Conservation (phyloP, 75 land plant species). For the Ceratopteris richardii region DNA sequence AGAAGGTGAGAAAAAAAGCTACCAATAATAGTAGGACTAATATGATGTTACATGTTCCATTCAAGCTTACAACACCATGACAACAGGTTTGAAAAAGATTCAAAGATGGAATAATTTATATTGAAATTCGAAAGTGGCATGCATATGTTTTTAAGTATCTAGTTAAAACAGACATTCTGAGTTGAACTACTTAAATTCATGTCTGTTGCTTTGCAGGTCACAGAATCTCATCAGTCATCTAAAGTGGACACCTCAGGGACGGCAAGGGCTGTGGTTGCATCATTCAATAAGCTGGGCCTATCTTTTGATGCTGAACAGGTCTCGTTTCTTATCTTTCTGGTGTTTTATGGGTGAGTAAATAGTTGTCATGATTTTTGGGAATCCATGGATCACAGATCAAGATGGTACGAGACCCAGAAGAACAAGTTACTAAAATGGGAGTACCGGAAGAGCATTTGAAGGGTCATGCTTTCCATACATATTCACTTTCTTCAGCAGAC, state of each 20-base stretch:
- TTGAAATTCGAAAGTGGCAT: too few relatives aligned
- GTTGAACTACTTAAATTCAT: too few relatives aligned
- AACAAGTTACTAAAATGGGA: slow-evolving; percentile 70
- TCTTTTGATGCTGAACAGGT: slow-evolving; percentile 61
- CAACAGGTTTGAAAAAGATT: too few relatives aligned
- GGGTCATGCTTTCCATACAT: slow-evolving; percentile 97
- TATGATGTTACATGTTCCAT: too few relatives aligned
- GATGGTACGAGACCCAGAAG: slow-evolving; percentile 60
- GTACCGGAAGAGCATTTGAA: slow-evolving; percentile 77
- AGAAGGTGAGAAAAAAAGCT: too few relatives aligned
- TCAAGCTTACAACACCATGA: too few relatives aligned
- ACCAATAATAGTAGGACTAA: too few relatives aligned
- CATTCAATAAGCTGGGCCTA: slow-evolving; percentile 77
- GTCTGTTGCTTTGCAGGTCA: slow-evolving; percentile 61
- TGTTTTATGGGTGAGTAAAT: not conserved
- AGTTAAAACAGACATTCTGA: too few relatives aligned
- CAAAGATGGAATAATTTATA: too few relatives aligned
- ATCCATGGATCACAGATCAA: slow-evolving; percentile 43
- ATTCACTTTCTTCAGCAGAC: slow-evolving; percentile 77
- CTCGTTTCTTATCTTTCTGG: not conserved
- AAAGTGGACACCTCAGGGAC: slow-evolving; percentile 92
- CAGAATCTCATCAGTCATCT: slow-evolving; percentile 90
- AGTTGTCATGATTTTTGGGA: not conserved
- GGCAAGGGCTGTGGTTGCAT: slow-evolving; percentile 78
- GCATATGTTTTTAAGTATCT: too few relatives aligned